Conservation (phyloP, 345 rosid genomes). For the Hibiscus syriacus region DNA sequence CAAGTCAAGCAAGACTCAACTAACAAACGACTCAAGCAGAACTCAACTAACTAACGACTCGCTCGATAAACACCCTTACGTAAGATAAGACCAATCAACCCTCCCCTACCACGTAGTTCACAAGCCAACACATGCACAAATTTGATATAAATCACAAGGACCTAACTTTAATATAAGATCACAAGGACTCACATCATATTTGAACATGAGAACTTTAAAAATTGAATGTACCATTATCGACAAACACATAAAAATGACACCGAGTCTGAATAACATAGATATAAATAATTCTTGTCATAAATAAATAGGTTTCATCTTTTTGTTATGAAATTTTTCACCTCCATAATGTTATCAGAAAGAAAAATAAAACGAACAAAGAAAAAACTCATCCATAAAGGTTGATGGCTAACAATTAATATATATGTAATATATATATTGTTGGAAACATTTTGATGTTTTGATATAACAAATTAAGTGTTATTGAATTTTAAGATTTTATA, state of each 20-base stretch:
- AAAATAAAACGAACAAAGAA: slow-evolving; percentile 17
- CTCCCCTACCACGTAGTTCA: no score
- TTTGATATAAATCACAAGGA: no score
- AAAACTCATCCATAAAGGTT: slow-evolving; percentile 8
- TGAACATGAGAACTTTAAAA: background rate
- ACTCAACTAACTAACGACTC: no score
- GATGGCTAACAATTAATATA: slow-evolving; percentile 21
- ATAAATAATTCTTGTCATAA: background rate
- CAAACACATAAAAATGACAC: background rate
- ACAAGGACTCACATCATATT: background rate
- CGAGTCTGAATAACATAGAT: background rate
- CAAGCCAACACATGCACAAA: no score
- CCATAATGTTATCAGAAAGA: background rate
- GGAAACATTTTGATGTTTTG: no score
- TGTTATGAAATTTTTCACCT: slow-evolving; percentile 3
- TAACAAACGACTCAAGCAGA: no score
- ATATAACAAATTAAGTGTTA: no score
- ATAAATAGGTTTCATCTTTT: slow-evolving; percentile 5
- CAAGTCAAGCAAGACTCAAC: no score
- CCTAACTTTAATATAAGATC: no score
- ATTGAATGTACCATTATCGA: background rate
- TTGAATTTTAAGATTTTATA: no score
- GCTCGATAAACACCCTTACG: no score
- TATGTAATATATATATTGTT: background rate
- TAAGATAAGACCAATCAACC: no score